Evolutionary conservation across 208 protist species (phyloP).

Genomic region (Leptomonas pyrrhocoris): DNA sequence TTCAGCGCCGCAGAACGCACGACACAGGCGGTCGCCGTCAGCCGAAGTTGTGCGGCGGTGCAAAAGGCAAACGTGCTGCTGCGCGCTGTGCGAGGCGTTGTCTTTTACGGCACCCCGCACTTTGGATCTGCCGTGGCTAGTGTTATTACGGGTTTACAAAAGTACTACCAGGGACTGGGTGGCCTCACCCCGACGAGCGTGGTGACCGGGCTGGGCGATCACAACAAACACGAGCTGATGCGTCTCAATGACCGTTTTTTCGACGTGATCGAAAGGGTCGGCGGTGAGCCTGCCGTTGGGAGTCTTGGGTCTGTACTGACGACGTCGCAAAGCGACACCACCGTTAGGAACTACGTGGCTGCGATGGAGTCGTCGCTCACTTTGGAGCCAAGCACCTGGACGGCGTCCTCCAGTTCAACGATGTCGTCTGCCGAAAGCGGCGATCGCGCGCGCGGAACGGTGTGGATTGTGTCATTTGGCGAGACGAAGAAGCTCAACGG

Average conservation of each 20-base stretch:
- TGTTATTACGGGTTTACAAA: constrained; percentile 54
- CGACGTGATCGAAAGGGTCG: constrained; percentile 46
- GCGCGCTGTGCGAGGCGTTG: constrained; percentile 50
- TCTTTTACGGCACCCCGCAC: constrained; percentile 79
- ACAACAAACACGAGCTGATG: constrained; percentile 50
- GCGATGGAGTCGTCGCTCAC: constrained; percentile 27
- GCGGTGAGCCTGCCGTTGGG: constrained; percentile 17
- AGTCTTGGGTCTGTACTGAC: neutral
- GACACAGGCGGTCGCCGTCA: neutral
- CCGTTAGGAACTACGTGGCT: constrained; percentile 3
- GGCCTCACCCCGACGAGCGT: constrained; percentile 59
- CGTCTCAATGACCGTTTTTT: constrained; percentile 60
- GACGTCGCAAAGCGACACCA: neutral
- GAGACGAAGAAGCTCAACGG: constrained; percentile 60
- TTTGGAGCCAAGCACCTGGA: neutral
- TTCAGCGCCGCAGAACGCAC: neutral
- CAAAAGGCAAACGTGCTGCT: constrained; percentile 34
- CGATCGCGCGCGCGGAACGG: neutral
- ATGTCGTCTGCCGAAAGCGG: neutral
- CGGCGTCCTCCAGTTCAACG: neutral
- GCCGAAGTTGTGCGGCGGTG: constrained; percentile 1
- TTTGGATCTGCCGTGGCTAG: constrained; percentile 70
- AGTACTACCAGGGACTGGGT: constrained; percentile 60
- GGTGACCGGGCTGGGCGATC: constrained; percentile 62
- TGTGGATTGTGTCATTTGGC: constrained; percentile 60